Evolutionary conservation across 495 filamentous ascomycete species (phyloP), one percentile per base, ranked within the genome.

Genomic region (Penicillium steckii): DNA sequence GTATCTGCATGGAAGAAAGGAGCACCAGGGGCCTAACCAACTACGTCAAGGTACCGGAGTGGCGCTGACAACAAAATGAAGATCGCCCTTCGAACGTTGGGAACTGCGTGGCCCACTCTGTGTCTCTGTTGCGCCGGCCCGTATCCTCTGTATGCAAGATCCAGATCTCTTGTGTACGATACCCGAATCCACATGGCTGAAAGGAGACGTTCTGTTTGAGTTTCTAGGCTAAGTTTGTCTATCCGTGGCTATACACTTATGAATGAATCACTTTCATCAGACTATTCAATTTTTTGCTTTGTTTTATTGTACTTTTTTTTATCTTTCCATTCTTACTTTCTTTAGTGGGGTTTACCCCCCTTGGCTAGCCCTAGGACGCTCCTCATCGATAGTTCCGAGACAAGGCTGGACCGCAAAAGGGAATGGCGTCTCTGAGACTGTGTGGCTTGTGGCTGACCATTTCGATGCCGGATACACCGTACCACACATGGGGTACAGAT

Each of bases 171-270:
- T 47, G 32, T 50, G 46, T 53, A 44, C 50, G 56, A 58, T 54
- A 56, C 50, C 46, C 50, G 56, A 32, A 54, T 50, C 55, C 56
- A 58, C 50, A 53, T 58, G 56, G 55, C 27, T 19, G 15, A 44
- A 15, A 33, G 10, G 8, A 29, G 26, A n/a, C 13, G 45, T 17
- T 12, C 41, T 40, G 1, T n/a, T 40, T 18, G 15, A 12, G 9
- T 26, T n/a, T n/a, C n/a, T n/a, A n/a, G n/a, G n/a, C n/a, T n/a
- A n/a, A n/a, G n/a, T n/a, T n/a, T n/a, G n/a, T n/a, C n/a, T n/a
- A n/a, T n/a, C n/a, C n/a, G n/a, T n/a, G n/a, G n/a, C n/a, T n/a
- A n/a, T n/a, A n/a, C n/a, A n/a, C n/a, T n/a, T n/a, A n/a, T n/a
- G n/a, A n/a, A n/a, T n/a, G n/a, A n/a, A n/a, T n/a, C n/a, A n/a